Base-by-base conservation (phyloP, 2,329 filamentous ascomycete genomes). In the Neonectria faginata region DNA sequence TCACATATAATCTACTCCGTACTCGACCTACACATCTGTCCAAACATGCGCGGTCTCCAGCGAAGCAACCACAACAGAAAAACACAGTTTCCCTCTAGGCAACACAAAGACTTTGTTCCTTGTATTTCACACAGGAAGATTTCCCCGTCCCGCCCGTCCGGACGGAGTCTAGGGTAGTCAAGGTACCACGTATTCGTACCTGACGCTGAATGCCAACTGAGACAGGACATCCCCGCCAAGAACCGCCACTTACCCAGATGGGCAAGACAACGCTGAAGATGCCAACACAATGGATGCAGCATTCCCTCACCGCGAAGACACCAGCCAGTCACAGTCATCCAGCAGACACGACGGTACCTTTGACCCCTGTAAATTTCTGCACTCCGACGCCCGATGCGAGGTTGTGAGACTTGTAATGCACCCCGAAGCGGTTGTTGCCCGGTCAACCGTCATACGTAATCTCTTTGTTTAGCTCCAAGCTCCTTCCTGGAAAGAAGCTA, bases 381-480 rank as follows among this genome's bases (percentile, higher is more conserved):
- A 27, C 16, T 36, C 16, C 20, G 29, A 51, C 31, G 3, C 27
- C 31, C 29, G 22, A 36, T 50, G 48, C 48, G 61, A 50, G 48
- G 50, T 51, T 60, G 51, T 56, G 61, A 55, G 50, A 59, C 50
- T 25, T 18, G 47, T n/a, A 25, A 12, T 31, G 2, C 29, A 29
- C 18, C 55, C 41, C 14, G 47, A 55, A 55, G 18, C 36, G 56
- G 56, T 10, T n/a, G 61, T 64, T 66, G 60, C 64, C 56, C 39
- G 44, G 50, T 48, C 64, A 64, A 66, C 64, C 5, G 20, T 6
- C n/a, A 44, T 41, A 54, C 45, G 60, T 57, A 66, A 64, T 56
- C 48, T 53, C 61, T 52, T 59, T 66, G 64, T 66, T 66, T 66
- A 31, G 57, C 64, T 55, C 42, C 61, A 45, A 66, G 61, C 64